These are phyloP conservation scores for Hyaloperonospora brassicae DNA, from an alignment of 352 stramenopile species.

Conservation along the genomic window DNA sequence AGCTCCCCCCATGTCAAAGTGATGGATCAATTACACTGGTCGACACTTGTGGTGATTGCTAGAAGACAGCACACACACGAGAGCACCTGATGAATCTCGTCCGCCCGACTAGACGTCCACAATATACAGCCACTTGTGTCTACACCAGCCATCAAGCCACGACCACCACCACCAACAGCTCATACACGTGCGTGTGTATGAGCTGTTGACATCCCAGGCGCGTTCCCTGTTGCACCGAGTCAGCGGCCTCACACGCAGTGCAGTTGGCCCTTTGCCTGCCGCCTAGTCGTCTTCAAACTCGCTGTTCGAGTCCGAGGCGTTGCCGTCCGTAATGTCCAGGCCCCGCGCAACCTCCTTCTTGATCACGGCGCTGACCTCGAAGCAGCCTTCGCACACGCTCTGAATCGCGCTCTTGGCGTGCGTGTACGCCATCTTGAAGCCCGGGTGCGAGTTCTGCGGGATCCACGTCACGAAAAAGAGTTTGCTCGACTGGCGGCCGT, in stretches of 20 bases:
- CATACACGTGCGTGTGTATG: too few relatives aligned
- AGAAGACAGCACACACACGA: constrained; percentile 8
- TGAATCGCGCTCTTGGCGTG: constrained; percentile 81
- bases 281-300: constrained; percentile 71
- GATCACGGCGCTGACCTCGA: constrained; percentile 68
- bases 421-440: constrained; percentile 85
- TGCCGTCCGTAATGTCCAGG: constrained; percentile 47
- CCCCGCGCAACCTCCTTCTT: constrained; percentile 66
- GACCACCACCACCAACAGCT: too few relatives aligned
- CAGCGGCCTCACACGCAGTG: not conserved
- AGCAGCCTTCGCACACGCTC: constrained; percentile 64
- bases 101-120: constrained; percentile 7
- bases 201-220: too few relatives aligned
- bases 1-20: constrained; percentile 21
- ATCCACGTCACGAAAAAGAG: constrained; percentile 87
- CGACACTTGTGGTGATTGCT: constrained; percentile 13
- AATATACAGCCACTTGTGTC: constrained; percentile 7
- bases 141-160: too few relatives aligned
- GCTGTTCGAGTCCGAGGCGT: constrained; percentile 76
- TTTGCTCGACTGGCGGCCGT: constrained; percentile 82
- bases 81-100: not conserved
- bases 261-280: not conserved
- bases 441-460: constrained; percentile 70
- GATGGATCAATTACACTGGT: constrained; percentile 9
- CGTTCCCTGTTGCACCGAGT: too few relatives aligned